These are phyloP conservation scores for Ceratocystiopsis sp. DNA, from an alignment of 2,329 filamentous ascomycete species.

Conservation along the genomic window DNA sequence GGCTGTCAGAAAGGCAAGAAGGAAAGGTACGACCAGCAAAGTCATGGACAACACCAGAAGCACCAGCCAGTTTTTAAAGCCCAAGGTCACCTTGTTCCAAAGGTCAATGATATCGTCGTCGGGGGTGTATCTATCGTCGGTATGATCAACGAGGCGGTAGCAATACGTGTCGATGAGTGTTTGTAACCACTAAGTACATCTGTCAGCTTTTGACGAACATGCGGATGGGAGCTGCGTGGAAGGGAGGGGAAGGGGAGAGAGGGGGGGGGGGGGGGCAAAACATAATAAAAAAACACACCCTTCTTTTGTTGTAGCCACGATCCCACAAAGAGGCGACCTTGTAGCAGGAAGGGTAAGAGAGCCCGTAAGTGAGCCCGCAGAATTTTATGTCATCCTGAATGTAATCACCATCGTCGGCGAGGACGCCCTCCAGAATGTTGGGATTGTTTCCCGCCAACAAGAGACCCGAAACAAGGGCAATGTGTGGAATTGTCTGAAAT, in stretches of 20 bases:
- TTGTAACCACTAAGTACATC: constrained; percentile 8
- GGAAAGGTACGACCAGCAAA: constrained; percentile 9
- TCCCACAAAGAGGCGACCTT: constrained; percentile 14
- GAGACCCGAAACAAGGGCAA: constrained; percentile 12
- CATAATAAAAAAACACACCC: neutral
- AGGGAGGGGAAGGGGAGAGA: too few relatives aligned
- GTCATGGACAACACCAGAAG: constrained; percentile 8
- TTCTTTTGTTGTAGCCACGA: constrained; percentile 13
- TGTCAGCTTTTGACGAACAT: neutral
- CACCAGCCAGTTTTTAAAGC: constrained; percentile 8
- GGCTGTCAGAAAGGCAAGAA: constrained; percentile 12
- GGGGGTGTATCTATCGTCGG: constrained; percentile 1
- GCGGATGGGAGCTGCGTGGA: neutral
- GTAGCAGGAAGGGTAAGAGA: constrained; percentile 13
- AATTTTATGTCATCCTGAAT: constrained; percentile 6
- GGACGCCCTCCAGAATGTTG: constrained; percentile 13
- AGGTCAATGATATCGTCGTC: constrained; percentile 9
- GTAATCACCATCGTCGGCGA: constrained; percentile 9
- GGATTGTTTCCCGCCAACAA: constrained; percentile 15
- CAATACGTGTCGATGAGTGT: constrained; percentile 8
- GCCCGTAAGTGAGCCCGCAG: constrained; percentile 9
- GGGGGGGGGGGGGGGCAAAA: neutral
- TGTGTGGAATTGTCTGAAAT: constrained; percentile 12
- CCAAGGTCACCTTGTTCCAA: constrained; percentile 5
- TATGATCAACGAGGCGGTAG: neutral